Evolutionary conservation across 1,139 yeast species (phyloP).

Genomic region (Lodderomyces orthopsilosis): DNA sequence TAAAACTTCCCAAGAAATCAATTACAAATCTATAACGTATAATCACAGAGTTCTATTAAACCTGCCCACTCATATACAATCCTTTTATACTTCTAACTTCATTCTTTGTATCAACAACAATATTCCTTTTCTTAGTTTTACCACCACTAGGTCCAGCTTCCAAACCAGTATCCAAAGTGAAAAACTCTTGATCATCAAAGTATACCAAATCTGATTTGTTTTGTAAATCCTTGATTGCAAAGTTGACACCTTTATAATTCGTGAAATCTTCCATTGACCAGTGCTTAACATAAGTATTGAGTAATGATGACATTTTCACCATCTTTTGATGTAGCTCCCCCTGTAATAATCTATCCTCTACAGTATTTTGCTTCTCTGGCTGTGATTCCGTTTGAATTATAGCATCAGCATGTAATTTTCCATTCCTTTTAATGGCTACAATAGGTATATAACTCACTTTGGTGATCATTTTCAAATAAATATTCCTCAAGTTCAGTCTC

Average conservation of each 20-base stretch:
- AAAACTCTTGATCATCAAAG: constrained; percentile 19
- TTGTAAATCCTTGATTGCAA: constrained; percentile 36
- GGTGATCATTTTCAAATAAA: constrained; percentile 34
- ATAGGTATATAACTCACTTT: constrained; percentile 42
- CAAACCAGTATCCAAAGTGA: constrained; percentile 7
- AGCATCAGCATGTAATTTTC: constrained; percentile 39
- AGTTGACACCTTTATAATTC: constrained; percentile 30
- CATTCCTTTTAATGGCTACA: constrained; percentile 33
- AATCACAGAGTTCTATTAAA: constrained; percentile 6
- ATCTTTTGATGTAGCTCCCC: constrained; percentile 24
- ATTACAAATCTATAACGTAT: too few species aligned
- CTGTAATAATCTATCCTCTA: constrained; percentile 29
- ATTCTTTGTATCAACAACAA: constrained; percentile 36
- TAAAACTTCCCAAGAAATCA: too few species aligned
- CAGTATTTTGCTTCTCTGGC: constrained; percentile 16
- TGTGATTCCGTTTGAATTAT: constrained; percentile 33
- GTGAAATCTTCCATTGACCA: constrained; percentile 34
- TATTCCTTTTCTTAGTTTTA: constrained; percentile 23
- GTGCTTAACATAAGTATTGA: constrained; percentile 25
- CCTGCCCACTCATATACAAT: constrained; percentile 43
- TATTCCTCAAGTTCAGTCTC: constrained; percentile 34
- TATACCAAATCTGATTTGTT: constrained; percentile 35
- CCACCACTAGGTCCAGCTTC: constrained; percentile 2
- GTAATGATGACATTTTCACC: constrained; percentile 20
- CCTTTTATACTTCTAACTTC: constrained; percentile 47